Evolutionary conservation across 202 grass and related monocot species (phyloP).

Genomic region (Cymbopogon flexuosus): DNA sequence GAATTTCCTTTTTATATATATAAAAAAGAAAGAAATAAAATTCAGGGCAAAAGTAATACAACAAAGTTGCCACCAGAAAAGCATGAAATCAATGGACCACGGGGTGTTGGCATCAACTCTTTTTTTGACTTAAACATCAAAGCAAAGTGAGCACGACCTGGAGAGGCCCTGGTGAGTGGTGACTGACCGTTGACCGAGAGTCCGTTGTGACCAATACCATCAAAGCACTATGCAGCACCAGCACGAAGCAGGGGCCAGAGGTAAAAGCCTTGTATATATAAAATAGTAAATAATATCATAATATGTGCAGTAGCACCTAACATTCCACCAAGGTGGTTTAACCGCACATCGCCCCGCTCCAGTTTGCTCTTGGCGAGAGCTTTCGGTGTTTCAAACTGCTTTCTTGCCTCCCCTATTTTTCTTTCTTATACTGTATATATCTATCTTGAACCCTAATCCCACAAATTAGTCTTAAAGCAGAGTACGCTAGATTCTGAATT

Average conservation of each 20-base stretch:
- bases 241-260: neutral
- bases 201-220: neutral
- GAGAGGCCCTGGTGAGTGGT: neutral
- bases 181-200: neutral
- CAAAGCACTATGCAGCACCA: neutral
- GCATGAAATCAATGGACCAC: neutral
- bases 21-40: neutral
- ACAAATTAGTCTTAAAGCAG: neutral
- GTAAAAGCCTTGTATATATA: neutral
- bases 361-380: neutral
- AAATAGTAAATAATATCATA: neutral
- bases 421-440: neutral
- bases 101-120: neutral
- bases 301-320: constrained; percentile 16
- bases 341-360: neutral
- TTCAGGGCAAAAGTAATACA: neutral
- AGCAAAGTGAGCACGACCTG: neutral
- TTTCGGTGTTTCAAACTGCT: neutral
- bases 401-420: neutral
- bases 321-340: constrained; percentile 4
- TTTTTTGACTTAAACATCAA: constrained; percentile 24
- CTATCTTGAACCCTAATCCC: neutral
- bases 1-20: neutral
- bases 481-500: neutral
- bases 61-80: constrained; percentile 11